phyloP scores from a whole-genome alignment of 83 land plant genomes.

The Isoetes engelmannii region DNA sequence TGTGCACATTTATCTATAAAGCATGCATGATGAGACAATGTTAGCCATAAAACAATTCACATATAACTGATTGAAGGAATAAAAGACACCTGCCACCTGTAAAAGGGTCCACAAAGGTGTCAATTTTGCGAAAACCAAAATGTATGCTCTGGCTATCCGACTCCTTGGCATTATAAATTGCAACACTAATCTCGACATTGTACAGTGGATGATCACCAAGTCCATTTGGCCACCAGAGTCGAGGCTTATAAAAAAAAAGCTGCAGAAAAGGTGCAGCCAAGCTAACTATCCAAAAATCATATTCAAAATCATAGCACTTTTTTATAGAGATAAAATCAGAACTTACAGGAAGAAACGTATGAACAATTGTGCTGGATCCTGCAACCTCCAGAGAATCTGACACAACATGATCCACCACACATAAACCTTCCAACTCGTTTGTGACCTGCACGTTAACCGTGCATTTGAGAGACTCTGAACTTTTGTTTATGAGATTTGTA shows the following conservation, averaged over 20 bases:
- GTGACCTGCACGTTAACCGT: conserved; percentile 61
- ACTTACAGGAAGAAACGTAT: conserved; percentile 70
- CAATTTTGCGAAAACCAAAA: conserved; percentile 91
- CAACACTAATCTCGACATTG: conserved; percentile 60
- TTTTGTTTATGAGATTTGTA: conserved; percentile 58
- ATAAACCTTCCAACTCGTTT: conserved; percentile 46
- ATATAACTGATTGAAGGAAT: background rate
- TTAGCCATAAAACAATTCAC: no score
- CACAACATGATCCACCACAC: conserved; percentile 62
- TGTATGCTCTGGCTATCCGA: conserved; percentile 74
- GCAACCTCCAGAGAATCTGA: conserved; percentile 50
- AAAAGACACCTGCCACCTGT: conserved; percentile 75
- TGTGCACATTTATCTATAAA: no score
- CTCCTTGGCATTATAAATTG: conserved; percentile 64
- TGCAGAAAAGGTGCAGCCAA: conserved; percentile 16
- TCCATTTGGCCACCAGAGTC: conserved; percentile 98
- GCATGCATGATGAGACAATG: no score
- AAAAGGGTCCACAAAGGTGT: conserved; percentile 52
- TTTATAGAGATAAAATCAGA: background rate
- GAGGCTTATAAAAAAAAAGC: conserved; percentile 83
- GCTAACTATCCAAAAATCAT: no score
- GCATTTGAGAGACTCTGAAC: conserved; percentile 49
- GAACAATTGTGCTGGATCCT: conserved; percentile 35
- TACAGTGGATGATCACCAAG: conserved; percentile 88
- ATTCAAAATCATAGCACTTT: background rate